Percentiles rank a stretch among this genome's conserved stretches.
Evolutionary conservation across 163 green algal species (phyloP).

Genomic region (Chlorella variabilis): DNA sequence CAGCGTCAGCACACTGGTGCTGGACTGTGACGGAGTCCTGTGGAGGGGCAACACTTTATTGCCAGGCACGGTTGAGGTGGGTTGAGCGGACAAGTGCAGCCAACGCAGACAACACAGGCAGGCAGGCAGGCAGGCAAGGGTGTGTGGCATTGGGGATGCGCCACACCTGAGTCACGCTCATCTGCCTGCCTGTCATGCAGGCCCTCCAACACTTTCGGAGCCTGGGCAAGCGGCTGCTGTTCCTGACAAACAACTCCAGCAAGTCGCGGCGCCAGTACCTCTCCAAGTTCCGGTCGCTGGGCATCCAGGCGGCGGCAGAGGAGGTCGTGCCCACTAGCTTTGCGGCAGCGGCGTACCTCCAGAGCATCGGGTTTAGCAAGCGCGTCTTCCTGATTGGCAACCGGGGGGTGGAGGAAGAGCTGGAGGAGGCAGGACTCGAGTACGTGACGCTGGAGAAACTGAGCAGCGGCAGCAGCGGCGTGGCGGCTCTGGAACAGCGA

Average conservation of each 20-base stretch:
- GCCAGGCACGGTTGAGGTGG: constrained; percentile 12
- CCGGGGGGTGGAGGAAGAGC: constrained; percentile 52
- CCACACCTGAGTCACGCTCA: background rate
- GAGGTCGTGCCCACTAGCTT: constrained; percentile 49
- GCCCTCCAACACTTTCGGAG: constrained; percentile 13
- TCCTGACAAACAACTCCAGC: constrained; percentile 58
- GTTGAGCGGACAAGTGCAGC: background rate
- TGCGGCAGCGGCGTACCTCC: constrained; percentile 39
- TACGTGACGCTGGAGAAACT: constrained; percentile 24
- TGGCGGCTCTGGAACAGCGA: constrained; percentile 7
- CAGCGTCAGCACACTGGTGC: background rate
- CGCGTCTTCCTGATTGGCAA: constrained; percentile 56
- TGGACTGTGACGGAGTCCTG: constrained; percentile 53
- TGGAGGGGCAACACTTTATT: constrained; percentile 51
- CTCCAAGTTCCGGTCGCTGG: constrained; percentile 63
- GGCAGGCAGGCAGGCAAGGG: background rate
- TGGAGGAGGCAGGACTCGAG: constrained; percentile 41
- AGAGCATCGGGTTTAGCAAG: constrained; percentile 23
- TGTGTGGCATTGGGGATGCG: no score
- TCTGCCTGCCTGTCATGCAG: background rate
- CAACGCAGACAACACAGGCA: no score
- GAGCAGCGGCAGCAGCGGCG: constrained; percentile 2
- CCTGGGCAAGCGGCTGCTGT: constrained; percentile 48
- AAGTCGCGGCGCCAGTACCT: constrained; percentile 56
- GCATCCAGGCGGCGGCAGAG: constrained; percentile 53